Conservation (phyloP, 2,329 filamentous ascomycete species). For the Clathrospora elynae region DNA sequence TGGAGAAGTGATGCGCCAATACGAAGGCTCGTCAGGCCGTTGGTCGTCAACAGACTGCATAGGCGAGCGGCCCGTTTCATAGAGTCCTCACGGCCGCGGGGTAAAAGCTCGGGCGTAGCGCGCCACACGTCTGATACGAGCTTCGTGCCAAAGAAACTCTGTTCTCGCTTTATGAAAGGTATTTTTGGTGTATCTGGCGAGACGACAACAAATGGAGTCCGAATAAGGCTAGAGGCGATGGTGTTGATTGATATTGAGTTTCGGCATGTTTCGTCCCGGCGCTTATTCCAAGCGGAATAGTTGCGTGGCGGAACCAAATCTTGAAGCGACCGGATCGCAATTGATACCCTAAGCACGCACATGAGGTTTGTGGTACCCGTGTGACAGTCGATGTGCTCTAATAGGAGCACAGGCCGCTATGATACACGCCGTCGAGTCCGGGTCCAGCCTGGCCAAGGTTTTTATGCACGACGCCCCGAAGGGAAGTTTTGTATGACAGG, state of each 20-base stretch:
- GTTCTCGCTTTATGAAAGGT: conserved; percentile 2
- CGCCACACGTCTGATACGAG: conserved; percentile 7
- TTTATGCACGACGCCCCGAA: conserved; percentile 27
- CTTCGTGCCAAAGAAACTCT: not conserved
- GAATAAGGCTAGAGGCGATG: conserved; percentile 10
- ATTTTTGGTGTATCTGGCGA: not conserved
- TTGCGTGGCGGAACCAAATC: conserved; percentile 28
- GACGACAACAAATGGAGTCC: conserved; percentile 5
- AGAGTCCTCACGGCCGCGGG: conserved; percentile 11
- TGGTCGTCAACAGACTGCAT: conserved; percentile 14
- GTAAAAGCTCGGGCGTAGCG: conserved; percentile 11
- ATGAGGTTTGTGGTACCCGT: conserved; percentile 13
- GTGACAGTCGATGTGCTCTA: conserved; percentile 9
- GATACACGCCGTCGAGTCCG: conserved; percentile 7
- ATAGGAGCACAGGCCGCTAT: conserved; percentile 15
- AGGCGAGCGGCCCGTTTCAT: conserved; percentile 18
- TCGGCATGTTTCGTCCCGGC: conserved; percentile 8
- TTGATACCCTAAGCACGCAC: conserved; percentile 8
- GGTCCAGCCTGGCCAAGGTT: conserved; percentile 19
- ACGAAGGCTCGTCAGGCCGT: conserved; percentile 13
- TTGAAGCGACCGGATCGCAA: conserved; percentile 11
- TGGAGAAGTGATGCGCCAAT: conserved; percentile 20
- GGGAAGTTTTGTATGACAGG: conserved; percentile 15
- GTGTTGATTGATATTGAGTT: conserved; percentile 8
- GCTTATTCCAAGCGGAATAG: conserved; percentile 31